Conservation (phyloP, 768 basidiomycete species). For the Hebeloma cylindrosporum region DNA sequence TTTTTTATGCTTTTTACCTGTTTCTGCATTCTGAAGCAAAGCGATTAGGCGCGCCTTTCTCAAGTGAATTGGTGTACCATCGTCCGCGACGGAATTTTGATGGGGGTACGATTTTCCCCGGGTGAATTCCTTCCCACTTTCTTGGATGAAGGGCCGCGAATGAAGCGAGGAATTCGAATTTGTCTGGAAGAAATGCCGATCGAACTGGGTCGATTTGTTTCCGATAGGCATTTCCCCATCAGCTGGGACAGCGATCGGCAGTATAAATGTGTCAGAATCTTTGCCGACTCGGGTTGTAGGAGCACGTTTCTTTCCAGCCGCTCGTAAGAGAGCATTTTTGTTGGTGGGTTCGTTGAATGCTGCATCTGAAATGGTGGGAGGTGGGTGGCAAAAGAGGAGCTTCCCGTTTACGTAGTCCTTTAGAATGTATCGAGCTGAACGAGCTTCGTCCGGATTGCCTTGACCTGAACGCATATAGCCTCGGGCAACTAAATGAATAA, state of each 20-base stretch:
- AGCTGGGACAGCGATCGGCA: constrained; percentile 30
- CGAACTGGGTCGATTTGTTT: constrained; percentile 68
- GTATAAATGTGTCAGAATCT: constrained; percentile 80
- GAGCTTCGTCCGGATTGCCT: constrained; percentile 96
- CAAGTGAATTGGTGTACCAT: constrained; percentile 64
- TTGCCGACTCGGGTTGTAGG: constrained; percentile 85
- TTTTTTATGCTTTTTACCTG: constrained; percentile 85
- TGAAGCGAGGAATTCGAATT: constrained; percentile 49
- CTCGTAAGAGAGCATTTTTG: constrained; percentile 54
- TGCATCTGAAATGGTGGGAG: constrained; percentile 66
- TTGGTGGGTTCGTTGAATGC: constrained; percentile 77
- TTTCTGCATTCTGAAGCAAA: constrained; percentile 41
- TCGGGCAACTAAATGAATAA: constrained; percentile 69
- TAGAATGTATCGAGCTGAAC: constrained; percentile 86
- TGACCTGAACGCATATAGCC: constrained; percentile 93
- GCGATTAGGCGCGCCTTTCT: constrained; percentile 42
- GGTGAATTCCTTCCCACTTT: constrained; percentile 59
- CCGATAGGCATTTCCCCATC: constrained; percentile 32
- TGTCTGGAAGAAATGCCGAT: constrained; percentile 79
- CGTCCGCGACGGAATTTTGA: constrained; percentile 75
- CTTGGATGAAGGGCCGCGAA: constrained; percentile 63
- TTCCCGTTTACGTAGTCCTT: constrained; percentile 98
- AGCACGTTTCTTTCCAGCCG: constrained; percentile 81
- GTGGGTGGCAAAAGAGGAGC: constrained; percentile 85
- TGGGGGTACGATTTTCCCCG: constrained; percentile 76